Conservation (phyloP, 495 filamentous ascomycete genomes). For the Xylaria scruposa region DNA sequence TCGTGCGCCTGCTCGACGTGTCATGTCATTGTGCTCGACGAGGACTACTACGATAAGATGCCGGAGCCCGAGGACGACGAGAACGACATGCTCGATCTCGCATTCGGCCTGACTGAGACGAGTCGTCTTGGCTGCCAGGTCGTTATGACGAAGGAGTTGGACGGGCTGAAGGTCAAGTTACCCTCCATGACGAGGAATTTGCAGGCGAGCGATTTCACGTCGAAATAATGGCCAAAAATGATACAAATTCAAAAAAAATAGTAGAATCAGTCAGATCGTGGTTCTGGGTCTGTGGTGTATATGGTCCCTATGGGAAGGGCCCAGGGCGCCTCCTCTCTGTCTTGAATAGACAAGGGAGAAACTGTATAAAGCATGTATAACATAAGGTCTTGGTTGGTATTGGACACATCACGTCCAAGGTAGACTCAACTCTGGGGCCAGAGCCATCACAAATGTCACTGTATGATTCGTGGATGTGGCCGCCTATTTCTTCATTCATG, state of each 20-base stretch:
- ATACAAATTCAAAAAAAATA: not conserved
- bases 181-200: slow-evolving; percentile 95
- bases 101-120: slow-evolving; percentile 95
- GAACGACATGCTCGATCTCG: slow-evolving; percentile 98
- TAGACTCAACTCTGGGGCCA: slow-evolving; percentile 25
- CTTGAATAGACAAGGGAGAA: slow-evolving; percentile 30
- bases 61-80: slow-evolving; percentile 94
- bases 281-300: not conserved
- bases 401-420: slow-evolving; percentile 1
- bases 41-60: slow-evolving; percentile 88
- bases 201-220: slow-evolving; percentile 89
- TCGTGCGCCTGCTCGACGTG: slow-evolving; percentile 97
- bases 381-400: slow-evolving; percentile 28
- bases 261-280: slow-evolving; percentile 9
- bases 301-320: not conserved
- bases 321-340: not conserved
- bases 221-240: slow-evolving; percentile 41
- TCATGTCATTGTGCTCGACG: slow-evolving; percentile 89
- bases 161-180: slow-evolving; percentile 82
- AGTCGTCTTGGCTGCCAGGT: slow-evolving; percentile 96
- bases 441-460: slow-evolving; percentile 37
- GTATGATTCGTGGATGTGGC: slow-evolving; percentile 20
- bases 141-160: slow-evolving; percentile 84
- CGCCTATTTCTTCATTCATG: slow-evolving; percentile 35
- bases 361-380: slow-evolving; percentile 22